phyloP scores from a whole-genome alignment of 441 rosid species.

The Populus trichocarpa region DNA sequence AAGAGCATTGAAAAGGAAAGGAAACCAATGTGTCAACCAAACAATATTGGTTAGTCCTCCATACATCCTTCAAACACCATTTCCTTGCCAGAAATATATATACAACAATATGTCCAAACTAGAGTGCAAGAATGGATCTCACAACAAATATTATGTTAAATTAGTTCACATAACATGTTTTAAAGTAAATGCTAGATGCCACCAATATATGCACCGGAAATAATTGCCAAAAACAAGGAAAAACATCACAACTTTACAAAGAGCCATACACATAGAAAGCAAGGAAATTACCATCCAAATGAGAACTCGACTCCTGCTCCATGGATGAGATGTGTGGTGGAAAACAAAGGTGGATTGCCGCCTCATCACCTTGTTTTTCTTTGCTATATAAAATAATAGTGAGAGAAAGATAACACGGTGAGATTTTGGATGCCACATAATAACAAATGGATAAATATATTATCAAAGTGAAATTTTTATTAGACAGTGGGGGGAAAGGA shows the following conservation, averaged over 20 bases:
- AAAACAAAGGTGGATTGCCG: slow-evolving; percentile 82
- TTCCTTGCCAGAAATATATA: too few relatives aligned
- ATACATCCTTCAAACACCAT: too few relatives aligned
- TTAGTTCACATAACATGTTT: neutral
- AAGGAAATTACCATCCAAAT: slow-evolving; percentile 79
- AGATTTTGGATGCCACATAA: neutral
- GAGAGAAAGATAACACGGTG: neutral
- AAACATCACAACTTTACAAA: too few relatives aligned
- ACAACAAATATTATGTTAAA: too few relatives aligned
- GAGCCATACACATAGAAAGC: neutral
- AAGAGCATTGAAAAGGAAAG: too few relatives aligned
- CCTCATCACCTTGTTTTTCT: slow-evolving; percentile 62
- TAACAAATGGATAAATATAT: neutral
- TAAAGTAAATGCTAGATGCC: neutral
- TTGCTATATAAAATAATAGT: slow-evolving; percentile 40
- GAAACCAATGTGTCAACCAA: too few relatives aligned
- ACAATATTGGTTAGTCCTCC: too few relatives aligned
- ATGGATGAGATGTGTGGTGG: slow-evolving; percentile 96
- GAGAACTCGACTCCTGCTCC: slow-evolving; percentile 85
- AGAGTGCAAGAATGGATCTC: too few relatives aligned
- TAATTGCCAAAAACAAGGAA: neutral
- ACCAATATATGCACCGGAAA: neutral
- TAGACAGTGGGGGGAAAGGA: too few relatives aligned
- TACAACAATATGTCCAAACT: too few relatives aligned
- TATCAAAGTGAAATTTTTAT: neutral